Evolutionary conservation across 495 filamentous ascomycete species (phyloP), one percentile per base, ranked within the genome.

Genomic region (Aspergillus mulundensis): DNA sequence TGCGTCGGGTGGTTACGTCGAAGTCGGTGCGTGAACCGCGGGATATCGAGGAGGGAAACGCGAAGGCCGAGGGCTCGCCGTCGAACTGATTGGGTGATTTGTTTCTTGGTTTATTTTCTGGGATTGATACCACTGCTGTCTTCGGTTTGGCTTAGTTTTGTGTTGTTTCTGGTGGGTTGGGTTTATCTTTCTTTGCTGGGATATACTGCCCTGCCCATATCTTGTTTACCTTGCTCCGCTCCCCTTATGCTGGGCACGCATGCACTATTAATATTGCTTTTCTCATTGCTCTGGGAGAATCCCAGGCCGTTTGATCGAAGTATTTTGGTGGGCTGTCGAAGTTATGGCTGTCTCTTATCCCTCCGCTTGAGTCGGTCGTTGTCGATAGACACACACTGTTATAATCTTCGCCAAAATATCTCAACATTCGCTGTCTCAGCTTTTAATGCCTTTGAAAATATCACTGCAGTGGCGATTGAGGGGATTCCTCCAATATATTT

Each of bases 1-100:
- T 74, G 54, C 70, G 66, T 20, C 64, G 63, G 1, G 68, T 76
- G 38, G 67, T 66, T 39, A 71, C 70, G 1, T 25, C 54, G 1
- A 62, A 62, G 30, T 68, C 69, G 4, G 67, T 64, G 14, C 54
- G 54, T 32, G 72, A 78, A 52, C 72, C 67, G 10, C 72, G 66
- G 62, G 70, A 76, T 56, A 19, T 63, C 21, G 68, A 71, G 25
- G 59, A 66, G 6, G 65, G 64, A 43, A 61, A 62, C 11, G 66
- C 62, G 51, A 65, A 54, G 23, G 47, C 68, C 16, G 43, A 60
- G 56, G 65, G 63, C 34, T 56, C 57, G 10, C 60, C 61, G 11
- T 54, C 68, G 14, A 56, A 46, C 32, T 66, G 58, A 52, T 49
- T 39, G 15, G 7, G 14, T 25, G 18, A 39, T 39, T 46, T 30